phyloP scores from a whole-genome alignment of 2,329 filamentous ascomycete species.

The Rosellinia necatrix region DNA sequence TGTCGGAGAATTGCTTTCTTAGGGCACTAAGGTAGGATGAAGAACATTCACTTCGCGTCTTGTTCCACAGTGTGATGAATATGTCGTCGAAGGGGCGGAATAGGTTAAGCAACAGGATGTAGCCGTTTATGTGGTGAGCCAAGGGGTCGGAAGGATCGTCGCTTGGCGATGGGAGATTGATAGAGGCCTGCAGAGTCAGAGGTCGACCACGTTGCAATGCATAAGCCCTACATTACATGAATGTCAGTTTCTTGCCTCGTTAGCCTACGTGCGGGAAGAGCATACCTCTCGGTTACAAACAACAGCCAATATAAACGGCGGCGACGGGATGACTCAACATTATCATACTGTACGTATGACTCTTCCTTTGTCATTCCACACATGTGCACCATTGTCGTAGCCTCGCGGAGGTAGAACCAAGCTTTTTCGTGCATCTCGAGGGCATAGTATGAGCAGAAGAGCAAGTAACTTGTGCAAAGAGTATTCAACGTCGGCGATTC shows the following conservation, averaged over 20 bases:
- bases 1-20: slow-evolving; percentile 65
- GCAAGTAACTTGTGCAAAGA: slow-evolving; percentile 76
- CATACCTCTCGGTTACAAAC: slow-evolving; percentile 71
- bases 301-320: slow-evolving; percentile 75
- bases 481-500: slow-evolving; percentile 60
- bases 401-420: slow-evolving; percentile 80
- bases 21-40: slow-evolving; percentile 60
- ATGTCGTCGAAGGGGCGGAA: slow-evolving; percentile 70
- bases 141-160: slow-evolving; percentile 64
- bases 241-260: slow-evolving; percentile 14
- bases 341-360: slow-evolving; percentile 62
- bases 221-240: slow-evolving; percentile 60
- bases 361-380: slow-evolving; percentile 66
- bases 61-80: slow-evolving; percentile 70
- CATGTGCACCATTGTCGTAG: slow-evolving; percentile 70
- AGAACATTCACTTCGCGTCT: slow-evolving; percentile 62
- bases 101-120: slow-evolving; percentile 64
- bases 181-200: slow-evolving; percentile 70
- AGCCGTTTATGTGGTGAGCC: slow-evolving; percentile 58
- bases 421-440: slow-evolving; percentile 75
- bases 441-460: slow-evolving; percentile 74
- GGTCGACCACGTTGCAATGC: slow-evolving; percentile 72
- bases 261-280: not conserved
- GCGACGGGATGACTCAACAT: slow-evolving; percentile 64
- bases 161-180: slow-evolving; percentile 65